Base-by-base conservation (phyloP, 1,284 basidiomycete species). In the Sanghuangporus baumii region DNA sequence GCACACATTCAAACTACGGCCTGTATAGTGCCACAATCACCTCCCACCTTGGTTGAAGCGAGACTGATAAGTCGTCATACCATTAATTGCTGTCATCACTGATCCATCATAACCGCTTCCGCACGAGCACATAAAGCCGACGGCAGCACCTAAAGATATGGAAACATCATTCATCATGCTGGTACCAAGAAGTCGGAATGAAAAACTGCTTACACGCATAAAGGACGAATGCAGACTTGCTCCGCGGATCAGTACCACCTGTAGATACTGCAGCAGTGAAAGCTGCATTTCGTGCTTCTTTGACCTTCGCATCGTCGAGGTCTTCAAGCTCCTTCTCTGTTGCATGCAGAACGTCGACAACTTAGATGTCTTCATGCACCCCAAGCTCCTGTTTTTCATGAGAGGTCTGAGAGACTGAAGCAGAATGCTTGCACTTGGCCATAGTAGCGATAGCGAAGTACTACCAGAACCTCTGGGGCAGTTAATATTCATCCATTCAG, bases 51-150 rank as follows among this genome's bases (percentile, higher is more conserved):
- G 54, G 20, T 64, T 64, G 23, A 61, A 64, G 6, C 59, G 63
- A 7, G 50, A 18, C 23, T 64, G 26, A 48, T 60, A 62, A 20
- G 58, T 23, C 23, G 62, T 41, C 66, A 67, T 67, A 23, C 66
- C 65, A 43, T 68, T 68, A 55, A 68, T 68, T 9, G 62, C 64
- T 7, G 66, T 65, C 65, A 67, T 68, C 40, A 41, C 7, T n/a
- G 64, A 64, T 2, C 66, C 66, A 46, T 46, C 8, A 18, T 46
- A 46, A 18, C 3, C 66, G 55, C 62, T 64, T 2, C 66, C 65
- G 40, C 57, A 62, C 12, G 62, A 66, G 20, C 66, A 67, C 61
- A 67, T 57, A 37, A 67, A 67, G 0, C 64, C 66, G 14, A 57
- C 65, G 23, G 50, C 59, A 5, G 66, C 65, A 51, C 66, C 66